Percentiles rank a stretch among this genome's conserved stretches.
Conservation (phyloP, 305 asterid genomes). For the Fraxinus latifolia region DNA sequence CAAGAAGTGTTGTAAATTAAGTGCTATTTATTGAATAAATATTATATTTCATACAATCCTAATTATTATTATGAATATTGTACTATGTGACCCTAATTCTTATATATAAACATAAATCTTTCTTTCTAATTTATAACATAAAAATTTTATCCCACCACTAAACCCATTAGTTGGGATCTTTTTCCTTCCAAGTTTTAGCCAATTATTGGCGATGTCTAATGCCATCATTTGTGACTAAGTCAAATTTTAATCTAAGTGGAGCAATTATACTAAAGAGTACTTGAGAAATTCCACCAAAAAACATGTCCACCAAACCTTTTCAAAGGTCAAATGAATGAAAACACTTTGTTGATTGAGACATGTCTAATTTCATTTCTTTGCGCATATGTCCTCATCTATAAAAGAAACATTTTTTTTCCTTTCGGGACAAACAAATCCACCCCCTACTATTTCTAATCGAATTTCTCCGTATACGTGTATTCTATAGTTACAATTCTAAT, state of each 20-base stretch:
- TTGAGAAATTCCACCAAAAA: slow-evolving; percentile 19
- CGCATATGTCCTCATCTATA: not conserved
- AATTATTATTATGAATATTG: not conserved
- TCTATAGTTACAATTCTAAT: not conserved
- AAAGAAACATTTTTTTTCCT: not conserved
- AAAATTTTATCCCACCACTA: slow-evolving; percentile 4
- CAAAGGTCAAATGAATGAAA: not conserved
- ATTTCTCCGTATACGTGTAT: not conserved
- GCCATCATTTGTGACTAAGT: slow-evolving; percentile 30
- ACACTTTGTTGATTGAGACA: slow-evolving; percentile 26
- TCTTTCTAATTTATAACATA: not conserved
- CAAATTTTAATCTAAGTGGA: slow-evolving; percentile 32
- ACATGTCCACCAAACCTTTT: slow-evolving; percentile 13
- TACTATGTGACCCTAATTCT: not conserved
- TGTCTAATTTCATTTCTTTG: slow-evolving; percentile 23
- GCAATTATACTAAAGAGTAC: slow-evolving; percentile 20
- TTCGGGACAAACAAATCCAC: not conserved
- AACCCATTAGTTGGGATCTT: not conserved
- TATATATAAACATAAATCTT: not conserved
- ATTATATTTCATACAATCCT: not conserved
- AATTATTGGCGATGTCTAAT: slow-evolving; percentile 1
- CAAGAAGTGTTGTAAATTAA: not conserved
- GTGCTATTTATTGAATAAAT: not conserved
- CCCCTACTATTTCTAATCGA: not conserved
- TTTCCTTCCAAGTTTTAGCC: slow-evolving; percentile 15